Conservation (phyloP, 768 basidiomycete species). For the Lactarius sp. region DNA sequence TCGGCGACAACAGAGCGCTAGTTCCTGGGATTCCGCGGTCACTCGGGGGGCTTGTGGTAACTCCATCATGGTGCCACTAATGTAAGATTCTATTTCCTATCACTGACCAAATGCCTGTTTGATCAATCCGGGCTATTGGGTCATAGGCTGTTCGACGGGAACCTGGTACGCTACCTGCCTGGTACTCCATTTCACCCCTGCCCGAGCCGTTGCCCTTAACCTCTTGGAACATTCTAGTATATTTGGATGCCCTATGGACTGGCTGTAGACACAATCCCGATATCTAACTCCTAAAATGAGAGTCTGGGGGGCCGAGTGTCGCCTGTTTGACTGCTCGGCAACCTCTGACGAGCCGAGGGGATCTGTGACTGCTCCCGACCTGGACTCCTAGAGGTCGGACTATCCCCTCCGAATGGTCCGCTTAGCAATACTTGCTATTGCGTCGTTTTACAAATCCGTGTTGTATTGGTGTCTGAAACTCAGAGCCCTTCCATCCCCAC, state of each 20-base stretch:
- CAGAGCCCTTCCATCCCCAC: neutral
- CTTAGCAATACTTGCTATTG: neutral
- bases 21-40: neutral
- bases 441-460: neutral
- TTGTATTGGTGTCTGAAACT: too few species aligned
- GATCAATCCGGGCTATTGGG: constrained; percentile 15
- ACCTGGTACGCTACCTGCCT: neutral
- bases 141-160: neutral
- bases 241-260: neutral
- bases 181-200: neutral
- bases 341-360: neutral
- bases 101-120: neutral
- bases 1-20: neutral
- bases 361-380: neutral
- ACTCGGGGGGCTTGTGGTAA: neutral
- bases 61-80: neutral
- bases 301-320: neutral
- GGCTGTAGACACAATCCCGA: neutral
- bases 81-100: neutral
- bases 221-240: neutral
- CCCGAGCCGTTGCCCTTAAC: neutral
- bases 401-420: neutral
- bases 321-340: neutral
- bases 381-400: neutral
- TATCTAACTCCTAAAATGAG: neutral